A percentile compares a stretch with the other conserved stretches of the same genome.
Conservation (phyloP, 2,329 filamentous ascomycete genomes). For the Ascochyta viciae-villosae region DNA sequence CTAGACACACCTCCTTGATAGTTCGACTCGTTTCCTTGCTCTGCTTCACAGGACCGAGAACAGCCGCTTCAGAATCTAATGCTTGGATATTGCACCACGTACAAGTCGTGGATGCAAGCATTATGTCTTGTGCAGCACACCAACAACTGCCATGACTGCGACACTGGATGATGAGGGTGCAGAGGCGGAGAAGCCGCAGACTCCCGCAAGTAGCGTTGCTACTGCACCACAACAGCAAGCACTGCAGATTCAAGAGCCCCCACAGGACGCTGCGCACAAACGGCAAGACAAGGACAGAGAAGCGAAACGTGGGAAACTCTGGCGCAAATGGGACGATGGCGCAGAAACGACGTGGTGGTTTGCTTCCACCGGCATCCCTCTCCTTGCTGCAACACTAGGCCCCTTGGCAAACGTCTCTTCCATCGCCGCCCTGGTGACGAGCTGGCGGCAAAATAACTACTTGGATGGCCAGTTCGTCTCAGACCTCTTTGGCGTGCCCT, state of each 20-base stretch:
- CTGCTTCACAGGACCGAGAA: not conserved
- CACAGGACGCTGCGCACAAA: not conserved
- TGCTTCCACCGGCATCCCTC: constrained; percentile 51
- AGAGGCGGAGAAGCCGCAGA: constrained; percentile 4
- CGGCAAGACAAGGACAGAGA: not conserved
- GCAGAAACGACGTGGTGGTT: constrained; percentile 46
- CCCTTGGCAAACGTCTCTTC: constrained; percentile 88
- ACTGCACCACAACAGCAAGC: not conserved
- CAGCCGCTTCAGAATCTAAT: not conserved
- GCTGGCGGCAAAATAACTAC: constrained; percentile 71
- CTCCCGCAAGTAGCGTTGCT: not conserved
- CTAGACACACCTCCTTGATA: not conserved
- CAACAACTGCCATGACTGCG: not conserved
- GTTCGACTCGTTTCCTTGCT: not conserved
- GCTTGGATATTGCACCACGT: not conserved
- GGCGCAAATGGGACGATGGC: constrained; percentile 11
- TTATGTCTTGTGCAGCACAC: not conserved
- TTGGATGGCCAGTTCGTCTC: constrained; percentile 56
- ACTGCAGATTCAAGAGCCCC: not conserved
- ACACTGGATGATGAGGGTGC: not conserved
- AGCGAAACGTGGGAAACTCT: not conserved
- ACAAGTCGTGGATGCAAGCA: not conserved
- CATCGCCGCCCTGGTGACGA: constrained; percentile 82
- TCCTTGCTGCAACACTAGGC: constrained; percentile 83
- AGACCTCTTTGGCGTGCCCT: constrained; percentile 63